Evolutionary conservation across 1,139 yeast species (phyloP), one percentile per base, ranked within the genome.

Genomic region (Pichia inconspicua): DNA sequence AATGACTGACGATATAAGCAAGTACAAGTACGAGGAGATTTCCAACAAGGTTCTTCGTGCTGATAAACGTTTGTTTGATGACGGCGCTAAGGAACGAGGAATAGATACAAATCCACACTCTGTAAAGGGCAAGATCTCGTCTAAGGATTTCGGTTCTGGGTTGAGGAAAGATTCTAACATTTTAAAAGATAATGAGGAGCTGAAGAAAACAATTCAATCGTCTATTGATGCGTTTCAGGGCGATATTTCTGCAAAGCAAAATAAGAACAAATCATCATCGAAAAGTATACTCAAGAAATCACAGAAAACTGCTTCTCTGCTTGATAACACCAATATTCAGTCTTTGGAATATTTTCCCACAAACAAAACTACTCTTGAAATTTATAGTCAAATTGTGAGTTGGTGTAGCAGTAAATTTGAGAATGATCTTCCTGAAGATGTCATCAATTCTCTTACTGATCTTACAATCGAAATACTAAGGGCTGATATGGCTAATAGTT

Each of bases 1-100:
- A 14, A 57, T 58, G 62, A 45, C 55, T 5, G 60, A 56, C 17
- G 64, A 66, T 25, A 55, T 61, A 30, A 32, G 46, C 35, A 48
- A 46, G 54, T 76, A 75, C 58, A 69, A 75, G 48, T 77, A 79
- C 57, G 82, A 78, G 59, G 84, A 76, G 60, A 82, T 85, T 88
- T 77, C 95, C 48, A 85, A 82, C 60, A 82, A 82, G 68, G 90
- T 85, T 55, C 72, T 82, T 35, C 72, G 75, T 53, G 75, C 77
- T 54, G 87, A 80, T 57, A 71, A 75, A 51, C 64, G 80, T 47
- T 66, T 74, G 44, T 58, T 78, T 40, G 68, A 67, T 42, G 68
- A 66, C 38, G 53, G 53, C 15, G 61, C 70, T 17, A 63, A 70
- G 5, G 68, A 69, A 37, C 70, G 67, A 45, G 79, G 60, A 27